phyloP scores from a whole-genome alignment of 1,139 yeast species.

The Taphrina deformans region DNA sequence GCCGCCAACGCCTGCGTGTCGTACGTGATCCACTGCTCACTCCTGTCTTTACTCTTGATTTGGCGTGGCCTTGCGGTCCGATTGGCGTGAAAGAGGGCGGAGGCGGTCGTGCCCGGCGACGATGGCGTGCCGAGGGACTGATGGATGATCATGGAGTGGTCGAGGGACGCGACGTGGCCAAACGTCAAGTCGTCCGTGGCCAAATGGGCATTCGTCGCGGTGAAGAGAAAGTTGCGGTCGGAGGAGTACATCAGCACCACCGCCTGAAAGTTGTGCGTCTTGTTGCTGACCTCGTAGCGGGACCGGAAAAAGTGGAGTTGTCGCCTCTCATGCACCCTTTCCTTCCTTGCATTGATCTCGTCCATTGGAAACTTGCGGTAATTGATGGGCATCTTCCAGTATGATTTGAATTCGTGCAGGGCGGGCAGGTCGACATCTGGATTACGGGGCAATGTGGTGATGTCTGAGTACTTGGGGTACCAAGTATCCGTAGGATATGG shows the following conservation, averaged over 20 bases:
- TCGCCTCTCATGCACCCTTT: conserved; percentile 14
- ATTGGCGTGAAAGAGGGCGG: neutral
- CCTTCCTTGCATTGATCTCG: conserved; percentile 3
- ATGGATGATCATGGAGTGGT: conserved; percentile 26
- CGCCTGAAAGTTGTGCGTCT: conserved; percentile 30
- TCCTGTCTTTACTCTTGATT: neutral
- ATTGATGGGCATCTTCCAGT: conserved; percentile 30
- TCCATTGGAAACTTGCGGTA: conserved; percentile 20
- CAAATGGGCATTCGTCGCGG: conserved; percentile 30
- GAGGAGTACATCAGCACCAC: conserved; percentile 23
- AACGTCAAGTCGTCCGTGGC: conserved; percentile 10
- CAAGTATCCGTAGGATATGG: conserved; percentile 21
- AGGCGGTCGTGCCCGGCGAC: neutral
- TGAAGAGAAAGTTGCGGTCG: conserved; percentile 29
- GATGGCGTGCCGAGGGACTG: conserved; percentile 20
- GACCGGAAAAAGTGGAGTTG: conserved; percentile 23
- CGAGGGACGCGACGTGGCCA: conserved; percentile 20
- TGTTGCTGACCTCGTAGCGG: conserved; percentile 6
- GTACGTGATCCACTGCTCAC: conserved; percentile 25
- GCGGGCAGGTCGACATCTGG: conserved; percentile 31
- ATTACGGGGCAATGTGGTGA: neutral
- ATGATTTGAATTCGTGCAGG: conserved; percentile 16
- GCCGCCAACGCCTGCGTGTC: conserved; percentile 21
- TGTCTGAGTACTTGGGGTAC: conserved; percentile 4
- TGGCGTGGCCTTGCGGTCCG: neutral